Conservation (phyloP, 2,329 filamentous ascomycete genomes). For the Verticillium nonalfalfae region DNA sequence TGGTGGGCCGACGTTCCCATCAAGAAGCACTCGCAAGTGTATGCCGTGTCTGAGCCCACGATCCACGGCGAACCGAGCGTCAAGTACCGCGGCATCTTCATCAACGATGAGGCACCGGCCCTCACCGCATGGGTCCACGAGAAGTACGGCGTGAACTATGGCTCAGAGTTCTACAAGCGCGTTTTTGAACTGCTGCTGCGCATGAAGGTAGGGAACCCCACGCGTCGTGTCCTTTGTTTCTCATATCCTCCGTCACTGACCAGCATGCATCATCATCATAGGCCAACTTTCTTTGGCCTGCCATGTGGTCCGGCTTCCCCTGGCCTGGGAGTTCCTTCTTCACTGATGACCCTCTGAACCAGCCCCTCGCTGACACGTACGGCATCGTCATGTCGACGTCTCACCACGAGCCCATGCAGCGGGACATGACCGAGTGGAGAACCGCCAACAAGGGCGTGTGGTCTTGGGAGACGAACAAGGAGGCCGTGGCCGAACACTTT, state of each 20-base stretch:
- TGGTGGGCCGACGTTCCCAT: conserved; percentile 54
- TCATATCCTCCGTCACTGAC: neutral
- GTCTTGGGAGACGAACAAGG: conserved; percentile 52
- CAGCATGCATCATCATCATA: conserved; percentile 7
- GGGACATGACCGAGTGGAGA: conserved; percentile 44
- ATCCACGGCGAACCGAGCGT: conserved; percentile 47
- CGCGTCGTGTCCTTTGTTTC: neutral
- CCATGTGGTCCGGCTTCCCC: conserved; percentile 52
- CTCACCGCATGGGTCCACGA: conserved; percentile 50
- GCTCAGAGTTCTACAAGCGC: conserved; percentile 51
- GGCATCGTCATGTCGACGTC: conserved; percentile 59
- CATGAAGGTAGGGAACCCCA: conserved; percentile 26
- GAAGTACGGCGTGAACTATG: conserved; percentile 40
- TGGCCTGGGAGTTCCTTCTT: conserved; percentile 51
- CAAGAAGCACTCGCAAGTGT: conserved; percentile 40
- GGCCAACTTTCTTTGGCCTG: conserved; percentile 63
- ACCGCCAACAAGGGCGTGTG: conserved; percentile 41
- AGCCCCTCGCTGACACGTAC: conserved; percentile 54
- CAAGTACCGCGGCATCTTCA: conserved; percentile 55
- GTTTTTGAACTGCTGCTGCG: conserved; percentile 59
- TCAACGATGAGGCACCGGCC: conserved; percentile 57
- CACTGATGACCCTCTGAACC: conserved; percentile 52
- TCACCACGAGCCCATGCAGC: conserved; percentile 61
- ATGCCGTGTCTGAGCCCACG: conserved; percentile 38
- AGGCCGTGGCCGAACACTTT: conserved; percentile 51